Conservation (phyloP, 805 yeast species). For the Myxozyma sirexii region DNA sequence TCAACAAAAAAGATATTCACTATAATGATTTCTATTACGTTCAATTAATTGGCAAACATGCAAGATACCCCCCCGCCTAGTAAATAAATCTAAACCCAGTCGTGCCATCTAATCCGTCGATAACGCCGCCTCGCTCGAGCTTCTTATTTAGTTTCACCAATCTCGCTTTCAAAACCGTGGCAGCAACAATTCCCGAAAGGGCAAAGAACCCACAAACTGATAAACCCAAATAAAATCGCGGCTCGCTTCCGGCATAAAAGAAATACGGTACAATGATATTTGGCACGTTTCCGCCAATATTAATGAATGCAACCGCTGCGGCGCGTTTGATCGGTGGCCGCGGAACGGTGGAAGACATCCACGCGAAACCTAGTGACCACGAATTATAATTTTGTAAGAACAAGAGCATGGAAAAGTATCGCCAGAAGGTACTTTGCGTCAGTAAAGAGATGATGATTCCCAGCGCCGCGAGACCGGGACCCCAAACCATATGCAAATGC, state of each 20-base stretch:
- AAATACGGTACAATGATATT: conserved; percentile 38
- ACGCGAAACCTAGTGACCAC: conserved; percentile 55
- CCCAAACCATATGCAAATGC: conserved; percentile 52
- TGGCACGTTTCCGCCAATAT: conserved; percentile 42
- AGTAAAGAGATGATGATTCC: conserved; percentile 55
- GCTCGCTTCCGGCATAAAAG: conserved; percentile 34
- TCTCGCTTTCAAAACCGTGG: conserved; percentile 24
- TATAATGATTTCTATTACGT: too few relatives aligned
- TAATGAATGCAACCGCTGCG: conserved; percentile 54
- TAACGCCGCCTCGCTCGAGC: conserved; percentile 35
- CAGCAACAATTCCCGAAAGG: conserved; percentile 24
- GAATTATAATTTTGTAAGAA: conserved; percentile 61
- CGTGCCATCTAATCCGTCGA: conserved; percentile 39
- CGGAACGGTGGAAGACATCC: conserved; percentile 59
- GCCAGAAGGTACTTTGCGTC: conserved; percentile 55
- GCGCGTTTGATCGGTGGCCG: conserved; percentile 54
- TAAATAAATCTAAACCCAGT: conserved; percentile 37
- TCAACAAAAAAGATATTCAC: too few relatives aligned
- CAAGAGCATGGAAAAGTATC: conserved; percentile 58
- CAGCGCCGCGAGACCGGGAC: conserved; percentile 48
- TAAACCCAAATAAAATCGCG: conserved; percentile 39
- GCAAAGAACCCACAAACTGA: conserved; percentile 35
- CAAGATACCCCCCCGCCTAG: conserved; percentile 10
- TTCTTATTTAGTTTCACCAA: conserved; percentile 33
- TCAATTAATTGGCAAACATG: too few relatives aligned